These are phyloP conservation scores for Cyclostephanos invisitatus DNA, from an alignment of 108 stramenopile species.

Conservation along the genomic window DNA sequence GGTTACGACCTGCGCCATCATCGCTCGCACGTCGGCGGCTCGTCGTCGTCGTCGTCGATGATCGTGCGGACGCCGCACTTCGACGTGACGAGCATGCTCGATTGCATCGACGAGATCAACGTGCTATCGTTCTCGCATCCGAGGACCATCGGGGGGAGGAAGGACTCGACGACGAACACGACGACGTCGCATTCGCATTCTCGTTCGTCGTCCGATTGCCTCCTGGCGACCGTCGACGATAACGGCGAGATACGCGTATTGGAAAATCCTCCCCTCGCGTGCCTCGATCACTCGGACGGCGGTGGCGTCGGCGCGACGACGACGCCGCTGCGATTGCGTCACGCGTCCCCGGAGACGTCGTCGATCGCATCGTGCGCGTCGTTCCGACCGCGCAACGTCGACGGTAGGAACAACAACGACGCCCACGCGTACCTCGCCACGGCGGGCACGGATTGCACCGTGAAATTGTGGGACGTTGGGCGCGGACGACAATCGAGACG, in stretches of 20 bases:
- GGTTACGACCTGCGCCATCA: conserved; percentile 44
- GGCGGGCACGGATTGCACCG: conserved; percentile 80
- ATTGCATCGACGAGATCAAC: conserved; percentile 50
- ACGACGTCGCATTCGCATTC: background rate
- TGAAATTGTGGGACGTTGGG: conserved; percentile 71
- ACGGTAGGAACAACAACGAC: background rate
- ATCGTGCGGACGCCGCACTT: conserved; percentile 30
- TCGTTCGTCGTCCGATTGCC: too few relatives aligned
- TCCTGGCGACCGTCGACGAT: conserved; percentile 69
- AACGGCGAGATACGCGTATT: conserved; percentile 63
- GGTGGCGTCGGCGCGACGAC: background rate
- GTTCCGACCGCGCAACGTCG: conserved; percentile 56
- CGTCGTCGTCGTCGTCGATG: conserved; percentile 19
- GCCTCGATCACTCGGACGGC: background rate
- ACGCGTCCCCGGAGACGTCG: conserved; percentile 52
- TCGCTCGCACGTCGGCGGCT: conserved; percentile 6
- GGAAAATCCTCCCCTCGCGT: conserved; percentile 20
- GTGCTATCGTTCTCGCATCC: conserved; percentile 42
- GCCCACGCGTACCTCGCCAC: conserved; percentile 48
- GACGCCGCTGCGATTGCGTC: conserved; percentile 37
- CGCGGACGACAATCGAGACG: conserved; percentile 53
- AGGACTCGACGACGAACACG: conserved; percentile 11
- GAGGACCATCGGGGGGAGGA: conserved; percentile 4
- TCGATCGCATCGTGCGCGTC: conserved; percentile 59
- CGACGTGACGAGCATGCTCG: conserved; percentile 34